phyloP scores from a whole-genome alignment of 2,329 filamentous ascomycete species.

The Diaporthe sp. region DNA sequence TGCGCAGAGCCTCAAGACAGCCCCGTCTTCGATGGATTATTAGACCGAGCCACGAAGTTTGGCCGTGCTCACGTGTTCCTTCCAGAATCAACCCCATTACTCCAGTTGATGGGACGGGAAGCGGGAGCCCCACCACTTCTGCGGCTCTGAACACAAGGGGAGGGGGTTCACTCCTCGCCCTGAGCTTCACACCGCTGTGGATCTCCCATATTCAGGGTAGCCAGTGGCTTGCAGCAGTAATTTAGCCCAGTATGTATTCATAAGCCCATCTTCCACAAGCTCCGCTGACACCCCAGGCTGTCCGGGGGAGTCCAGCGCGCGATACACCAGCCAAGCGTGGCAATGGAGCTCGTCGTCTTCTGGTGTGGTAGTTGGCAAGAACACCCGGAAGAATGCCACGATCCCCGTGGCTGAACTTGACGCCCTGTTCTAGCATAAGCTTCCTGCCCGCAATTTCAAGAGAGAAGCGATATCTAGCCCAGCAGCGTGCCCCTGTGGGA shows the following conservation, averaged over 20 bases:
- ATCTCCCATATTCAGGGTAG: neutral
- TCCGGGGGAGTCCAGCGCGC: neutral
- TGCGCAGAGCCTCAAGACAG: conserved; percentile 11
- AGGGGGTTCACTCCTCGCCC: neutral
- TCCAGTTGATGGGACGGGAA: neutral
- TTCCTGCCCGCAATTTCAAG: neutral
- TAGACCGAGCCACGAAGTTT: conserved; percentile 3
- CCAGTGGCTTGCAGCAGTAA: conserved; percentile 12
- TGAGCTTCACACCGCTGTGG: conserved; percentile 27
- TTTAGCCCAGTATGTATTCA: conserved; percentile 11
- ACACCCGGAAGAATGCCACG: neutral
- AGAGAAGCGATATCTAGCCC: neutral
- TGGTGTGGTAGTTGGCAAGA: neutral
- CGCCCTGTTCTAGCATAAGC: neutral
- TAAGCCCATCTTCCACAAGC: neutral
- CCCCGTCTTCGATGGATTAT: neutral
- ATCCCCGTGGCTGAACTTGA: neutral
- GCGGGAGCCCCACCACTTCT: conserved; percentile 6
- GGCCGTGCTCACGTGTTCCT: neutral
- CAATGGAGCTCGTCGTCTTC: neutral
- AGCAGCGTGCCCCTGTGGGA: neutral
- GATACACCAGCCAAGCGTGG: neutral
- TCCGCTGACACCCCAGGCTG: neutral
- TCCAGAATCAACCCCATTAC: conserved; percentile 1
- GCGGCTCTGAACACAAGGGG: neutral